Evolutionary conservation across 192 early-diverging fungal genomes (phyloP).

Genomic region (Phlyctochytrium arcticum): DNA sequence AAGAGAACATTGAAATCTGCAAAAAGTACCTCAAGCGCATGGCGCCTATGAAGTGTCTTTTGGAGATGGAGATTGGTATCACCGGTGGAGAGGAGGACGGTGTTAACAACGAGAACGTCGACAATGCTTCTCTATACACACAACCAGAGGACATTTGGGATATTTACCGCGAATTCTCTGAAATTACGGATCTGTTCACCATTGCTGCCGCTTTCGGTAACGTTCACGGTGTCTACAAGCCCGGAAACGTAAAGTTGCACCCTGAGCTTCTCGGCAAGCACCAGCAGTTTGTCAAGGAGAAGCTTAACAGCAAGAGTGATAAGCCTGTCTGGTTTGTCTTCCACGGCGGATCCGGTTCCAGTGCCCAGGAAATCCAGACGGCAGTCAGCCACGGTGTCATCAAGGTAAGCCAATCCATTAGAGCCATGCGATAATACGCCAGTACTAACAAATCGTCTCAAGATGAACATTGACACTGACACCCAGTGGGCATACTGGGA

Average conservation of each 20-base stretch:
- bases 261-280: conserved; percentile 91
- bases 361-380: conserved; percentile 72
- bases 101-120: conserved; percentile 91
- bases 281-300: conserved; percentile 74
- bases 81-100: conserved; percentile 98
- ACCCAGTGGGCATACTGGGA: conserved; percentile 95
- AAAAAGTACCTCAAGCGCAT: conserved; percentile 90
- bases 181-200: conserved; percentile 84
- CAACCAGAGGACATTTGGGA: conserved; percentile 96
- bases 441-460: no score
- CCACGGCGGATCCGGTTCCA: conserved; percentile 94
- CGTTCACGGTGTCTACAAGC: conserved; percentile 95
- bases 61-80: conserved; percentile 99
- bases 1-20: conserved; percentile 89
- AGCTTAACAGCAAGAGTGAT: conserved; percentile 52
- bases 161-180: conserved; percentile 83
- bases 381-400: conserved; percentile 82
- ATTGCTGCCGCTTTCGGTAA: conserved; percentile 96
- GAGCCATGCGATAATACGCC: no score
- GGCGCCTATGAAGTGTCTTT: conserved; percentile 77
- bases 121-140: conserved; percentile 88
- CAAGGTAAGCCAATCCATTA: conserved; percentile 50
- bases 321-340: conserved; percentile 95
- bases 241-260: conserved; percentile 89
- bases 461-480: conserved; percentile 99